Evolutionary conservation across 768 basidiomycete species (phyloP), one percentile per base, ranked within the genome.

Genomic region (Phylloporus scabripes): DNA sequence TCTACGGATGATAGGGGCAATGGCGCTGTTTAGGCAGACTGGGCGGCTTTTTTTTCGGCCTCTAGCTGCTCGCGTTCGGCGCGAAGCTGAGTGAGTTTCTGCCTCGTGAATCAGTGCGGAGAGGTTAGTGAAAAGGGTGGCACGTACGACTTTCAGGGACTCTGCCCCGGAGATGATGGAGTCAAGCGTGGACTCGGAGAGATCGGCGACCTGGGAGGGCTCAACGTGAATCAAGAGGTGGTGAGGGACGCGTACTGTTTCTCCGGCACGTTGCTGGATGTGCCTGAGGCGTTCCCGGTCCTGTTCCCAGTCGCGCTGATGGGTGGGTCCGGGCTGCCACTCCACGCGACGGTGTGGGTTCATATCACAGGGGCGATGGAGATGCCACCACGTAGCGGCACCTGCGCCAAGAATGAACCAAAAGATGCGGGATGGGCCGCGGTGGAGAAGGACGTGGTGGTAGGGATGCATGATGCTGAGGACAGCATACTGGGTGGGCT

Each of bases 131-230:
- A 34, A 36, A 11, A 45, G 1, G 29, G 23, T 46, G 31, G 34
- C 8, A 73, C 81, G 52, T 52, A 85, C 84, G 14, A 68, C 68
- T 67, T 82, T 86, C 47, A 87, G 67, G 28, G 73, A 67, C 57
- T 85, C 78, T 41, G 83, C 74, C 1, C 75, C 78, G 20, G 65
- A 61, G 44, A 85, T 63, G 37, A 86, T 73, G 18, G 75, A 73
- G 39, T 85, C 83, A 15, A 88, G 75, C 0, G 84, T 82, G 14
- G 75, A 73, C 61, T 87, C 86, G 2, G 85, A 85, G 50, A 86
- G 60, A 44, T 85, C 82, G 7, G 70, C 67, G 69, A 83, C 75
- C 85, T 55, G 40, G 23, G n/a, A 11, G 18, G 8, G 18, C 23
- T 45, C 37, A 34, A 38, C 14, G 41, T 21, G 33, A 15, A 24